Percentiles rank a stretch among this genome's conserved stretches.
Conservation (phyloP, 352 stramenopile genomes). For the Globisporangium takayamanum region DNA sequence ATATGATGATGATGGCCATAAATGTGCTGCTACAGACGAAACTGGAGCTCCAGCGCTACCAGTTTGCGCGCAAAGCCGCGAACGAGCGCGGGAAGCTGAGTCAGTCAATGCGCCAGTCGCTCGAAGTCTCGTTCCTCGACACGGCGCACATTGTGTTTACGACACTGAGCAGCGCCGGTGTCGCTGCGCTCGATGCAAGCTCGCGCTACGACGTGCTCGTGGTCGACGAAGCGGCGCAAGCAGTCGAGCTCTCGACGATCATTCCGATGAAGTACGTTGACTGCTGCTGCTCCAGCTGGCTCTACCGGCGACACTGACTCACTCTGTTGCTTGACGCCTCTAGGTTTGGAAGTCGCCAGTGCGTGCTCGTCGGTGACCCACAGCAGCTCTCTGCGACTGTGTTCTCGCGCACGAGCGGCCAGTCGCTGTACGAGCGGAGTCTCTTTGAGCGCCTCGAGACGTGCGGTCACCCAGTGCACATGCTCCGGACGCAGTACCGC, state of each 20-base stretch:
- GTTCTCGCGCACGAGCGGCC: slow-evolving; percentile 80
- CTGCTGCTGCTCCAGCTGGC: slow-evolving; percentile 1
- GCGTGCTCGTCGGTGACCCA: slow-evolving; percentile 90
- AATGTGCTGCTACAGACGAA: slow-evolving; percentile 38
- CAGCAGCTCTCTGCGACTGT: slow-evolving; percentile 92
- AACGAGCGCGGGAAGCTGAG: slow-evolving; percentile 59
- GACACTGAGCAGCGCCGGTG: slow-evolving; percentile 85
- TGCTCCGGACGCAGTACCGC: slow-evolving; percentile 85
- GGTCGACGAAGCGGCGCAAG: slow-evolving; percentile 84
- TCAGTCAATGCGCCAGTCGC: slow-evolving; percentile 62
- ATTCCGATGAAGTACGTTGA: slow-evolving; percentile 85
- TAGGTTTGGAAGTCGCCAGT: slow-evolving; percentile 86
- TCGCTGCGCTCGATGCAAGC: slow-evolving; percentile 72
- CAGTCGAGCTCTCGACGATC: slow-evolving; percentile 82
- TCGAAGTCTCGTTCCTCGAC: slow-evolving; percentile 86
- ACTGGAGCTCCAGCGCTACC: slow-evolving; percentile 78
- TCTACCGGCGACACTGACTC: background rate
- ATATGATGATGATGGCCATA: background rate
- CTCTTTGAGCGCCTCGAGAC: slow-evolving; percentile 90
- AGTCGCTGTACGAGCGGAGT: slow-evolving; percentile 88
- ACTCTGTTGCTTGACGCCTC: background rate
- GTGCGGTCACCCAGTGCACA: slow-evolving; percentile 84
- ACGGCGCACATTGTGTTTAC: slow-evolving; percentile 91
- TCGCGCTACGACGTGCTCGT: slow-evolving; percentile 78
- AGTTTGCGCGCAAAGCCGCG: slow-evolving; percentile 62